phyloP scores from a whole-genome alignment of 441 rosid genomes.

The Croton setiger region DNA sequence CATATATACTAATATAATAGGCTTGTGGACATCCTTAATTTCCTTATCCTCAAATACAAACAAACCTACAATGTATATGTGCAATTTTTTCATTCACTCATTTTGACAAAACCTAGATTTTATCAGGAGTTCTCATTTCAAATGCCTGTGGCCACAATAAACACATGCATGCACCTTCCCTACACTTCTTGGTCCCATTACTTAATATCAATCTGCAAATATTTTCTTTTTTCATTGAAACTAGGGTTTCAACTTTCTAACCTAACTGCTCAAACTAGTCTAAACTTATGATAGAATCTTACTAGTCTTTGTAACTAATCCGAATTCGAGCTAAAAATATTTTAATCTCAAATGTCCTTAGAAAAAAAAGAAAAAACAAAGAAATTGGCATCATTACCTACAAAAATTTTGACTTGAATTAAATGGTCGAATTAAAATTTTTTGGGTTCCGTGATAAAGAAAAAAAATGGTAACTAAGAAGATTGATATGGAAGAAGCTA shows the following conservation, averaged over 20 bases:
- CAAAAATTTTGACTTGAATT: not conserved
- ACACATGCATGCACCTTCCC: not conserved
- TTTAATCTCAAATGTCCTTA: too few species aligned
- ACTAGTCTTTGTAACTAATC: too few species aligned
- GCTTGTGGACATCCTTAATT: conserved; percentile 22
- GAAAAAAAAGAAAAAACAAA: too few species aligned
- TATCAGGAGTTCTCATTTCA: not conserved
- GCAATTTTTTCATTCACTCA: conserved; percentile 27
- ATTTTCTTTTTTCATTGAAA: too few species aligned
- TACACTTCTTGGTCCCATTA: not conserved
- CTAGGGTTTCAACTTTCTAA: too few species aligned
- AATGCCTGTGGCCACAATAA: not conserved
- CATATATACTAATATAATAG: not conserved
- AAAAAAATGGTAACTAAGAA: not conserved
- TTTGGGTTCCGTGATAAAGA: too few species aligned
- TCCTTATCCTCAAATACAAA: conserved; percentile 27
- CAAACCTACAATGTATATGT: conserved; percentile 6
- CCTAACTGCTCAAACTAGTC: too few species aligned
- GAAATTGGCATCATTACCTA: too few species aligned
- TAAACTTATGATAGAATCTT: too few species aligned
- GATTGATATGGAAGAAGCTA: not conserved
- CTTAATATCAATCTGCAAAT: not conserved
- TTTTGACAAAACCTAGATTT: conserved; percentile 1
- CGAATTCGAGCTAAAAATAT: too few species aligned
- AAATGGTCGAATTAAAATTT: not conserved